Conservation (phyloP, 163 green algal genomes). For the Trebouxiophyceae sp. region DNA sequence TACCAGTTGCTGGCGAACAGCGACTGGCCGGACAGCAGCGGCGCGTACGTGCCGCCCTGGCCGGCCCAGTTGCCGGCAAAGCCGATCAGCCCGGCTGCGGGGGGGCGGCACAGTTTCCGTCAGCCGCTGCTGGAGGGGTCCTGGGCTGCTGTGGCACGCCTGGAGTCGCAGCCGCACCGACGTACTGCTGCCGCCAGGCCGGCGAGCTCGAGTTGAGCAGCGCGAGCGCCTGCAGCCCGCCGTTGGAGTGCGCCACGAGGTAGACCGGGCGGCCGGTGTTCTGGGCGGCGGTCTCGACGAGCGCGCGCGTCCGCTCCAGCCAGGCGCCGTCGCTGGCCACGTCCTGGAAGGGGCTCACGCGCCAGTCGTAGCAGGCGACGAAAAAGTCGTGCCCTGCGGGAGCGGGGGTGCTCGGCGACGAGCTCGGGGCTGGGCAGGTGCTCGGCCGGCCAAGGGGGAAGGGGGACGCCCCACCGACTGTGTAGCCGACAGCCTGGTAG, state of each 20-base stretch:
- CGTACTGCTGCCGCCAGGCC: background rate
- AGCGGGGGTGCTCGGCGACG: too few relatives aligned
- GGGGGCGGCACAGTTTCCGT: background rate
- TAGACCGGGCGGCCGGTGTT: background rate
- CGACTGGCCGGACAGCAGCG: background rate
- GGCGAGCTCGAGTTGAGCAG: background rate
- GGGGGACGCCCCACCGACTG: background rate
- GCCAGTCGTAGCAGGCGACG: slow-evolving; percentile 4
- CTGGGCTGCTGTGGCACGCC: background rate
- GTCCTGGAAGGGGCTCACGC: background rate
- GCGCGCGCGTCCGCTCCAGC: background rate
- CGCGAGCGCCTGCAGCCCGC: background rate
- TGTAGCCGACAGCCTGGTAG: background rate
- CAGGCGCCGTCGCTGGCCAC: background rate
- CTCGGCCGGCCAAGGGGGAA: too few relatives aligned
- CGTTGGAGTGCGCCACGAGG: slow-evolving; percentile 1
- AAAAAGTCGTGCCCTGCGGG: slow-evolving; percentile 1
- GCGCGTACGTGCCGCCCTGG: background rate
- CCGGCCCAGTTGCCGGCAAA: background rate
- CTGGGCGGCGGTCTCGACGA: background rate
- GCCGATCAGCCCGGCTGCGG: background rate
- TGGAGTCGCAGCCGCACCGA: background rate
- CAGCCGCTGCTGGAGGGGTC: background rate
- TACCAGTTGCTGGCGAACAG: background rate
- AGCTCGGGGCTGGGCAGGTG: too few relatives aligned